phyloP scores from a whole-genome alignment of 2,329 filamentous ascomycete species.

The Decorospora gaudefroyi region DNA sequence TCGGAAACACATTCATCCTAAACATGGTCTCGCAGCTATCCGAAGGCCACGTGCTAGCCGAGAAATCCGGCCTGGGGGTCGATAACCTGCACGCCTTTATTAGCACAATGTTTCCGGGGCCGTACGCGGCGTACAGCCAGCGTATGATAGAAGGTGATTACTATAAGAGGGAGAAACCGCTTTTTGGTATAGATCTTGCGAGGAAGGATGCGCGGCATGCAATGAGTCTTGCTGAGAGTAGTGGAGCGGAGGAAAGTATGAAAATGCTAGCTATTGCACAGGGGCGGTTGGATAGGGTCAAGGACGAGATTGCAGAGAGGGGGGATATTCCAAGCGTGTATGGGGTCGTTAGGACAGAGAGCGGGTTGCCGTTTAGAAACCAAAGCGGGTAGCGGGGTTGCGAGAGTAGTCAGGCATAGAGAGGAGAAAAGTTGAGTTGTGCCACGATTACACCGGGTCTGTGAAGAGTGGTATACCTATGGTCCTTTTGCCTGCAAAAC shows the following conservation, averaged over 20 bases:
- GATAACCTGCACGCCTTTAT: constrained; percentile 73
- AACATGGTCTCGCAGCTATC: constrained; percentile 80
- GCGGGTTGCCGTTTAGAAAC: constrained; percentile 71
- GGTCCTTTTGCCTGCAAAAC: no score
- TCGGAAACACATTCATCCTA: constrained; percentile 85
- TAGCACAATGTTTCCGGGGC: constrained; percentile 73
- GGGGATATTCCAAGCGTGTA: constrained; percentile 85
- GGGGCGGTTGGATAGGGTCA: constrained; percentile 67
- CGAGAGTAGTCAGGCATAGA: no score
- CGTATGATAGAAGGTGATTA: constrained; percentile 79
- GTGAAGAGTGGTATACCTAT: no score
- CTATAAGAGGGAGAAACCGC: constrained; percentile 73
- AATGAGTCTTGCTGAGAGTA: constrained; percentile 64
- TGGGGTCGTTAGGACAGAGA: constrained; percentile 74
- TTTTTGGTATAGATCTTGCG: constrained; percentile 81
- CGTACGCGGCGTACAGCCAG: constrained; percentile 73
- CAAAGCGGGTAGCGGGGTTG: no score
- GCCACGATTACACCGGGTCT: no score
- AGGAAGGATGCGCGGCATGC: constrained; percentile 82
- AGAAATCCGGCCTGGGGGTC: constrained; percentile 76
- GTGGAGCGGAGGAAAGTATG: constrained; percentile 61
- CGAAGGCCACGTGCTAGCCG: constrained; percentile 77
- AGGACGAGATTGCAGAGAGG: constrained; percentile 68
- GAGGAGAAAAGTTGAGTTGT: no score
- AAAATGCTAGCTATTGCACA: constrained; percentile 69